A percentile compares a stretch with the other conserved stretches of the same genome.
These are phyloP conservation scores for Mycena sp. DNA, from an alignment of 1,284 basidiomycete genomes.

Conservation along the genomic window DNA sequence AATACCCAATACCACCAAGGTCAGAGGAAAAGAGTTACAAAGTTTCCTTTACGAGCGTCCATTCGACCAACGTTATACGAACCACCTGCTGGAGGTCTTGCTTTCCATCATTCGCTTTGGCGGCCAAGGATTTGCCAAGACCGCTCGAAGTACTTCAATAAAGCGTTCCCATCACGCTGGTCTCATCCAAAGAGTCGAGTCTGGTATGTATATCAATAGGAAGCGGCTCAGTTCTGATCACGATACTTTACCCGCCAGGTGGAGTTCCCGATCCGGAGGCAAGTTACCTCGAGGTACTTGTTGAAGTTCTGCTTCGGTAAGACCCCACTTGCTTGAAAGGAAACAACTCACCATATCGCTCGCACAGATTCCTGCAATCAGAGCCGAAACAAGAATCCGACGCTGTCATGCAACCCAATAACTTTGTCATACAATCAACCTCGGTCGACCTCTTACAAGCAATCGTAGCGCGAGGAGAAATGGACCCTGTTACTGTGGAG, in stretches of 20 bases:
- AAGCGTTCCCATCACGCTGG: slow-evolving; percentile 69
- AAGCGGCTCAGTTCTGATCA: too few relatives aligned
- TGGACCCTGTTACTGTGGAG: slow-evolving; percentile 67
- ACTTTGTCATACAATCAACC: slow-evolving; percentile 75
- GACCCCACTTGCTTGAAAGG: slow-evolving; percentile 29
- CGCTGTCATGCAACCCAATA: slow-evolving; percentile 66
- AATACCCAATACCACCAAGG: slow-evolving; percentile 55
- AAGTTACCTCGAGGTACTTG: slow-evolving; percentile 79
- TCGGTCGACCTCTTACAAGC: slow-evolving; percentile 86
- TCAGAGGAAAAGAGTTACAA: slow-evolving; percentile 73
- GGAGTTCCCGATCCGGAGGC: slow-evolving; percentile 61
- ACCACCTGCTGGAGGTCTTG: slow-evolving; percentile 81
- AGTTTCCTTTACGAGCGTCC: slow-evolving; percentile 75
- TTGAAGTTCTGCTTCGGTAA: slow-evolving; percentile 76
- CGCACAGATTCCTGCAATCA: slow-evolving; percentile 73
- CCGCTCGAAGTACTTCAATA: slow-evolving; percentile 67
- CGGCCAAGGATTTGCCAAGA: slow-evolving; percentile 85
- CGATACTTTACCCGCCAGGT: slow-evolving; percentile 53
- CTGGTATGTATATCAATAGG: slow-evolving; percentile 53
- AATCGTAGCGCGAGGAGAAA: slow-evolving; percentile 82
- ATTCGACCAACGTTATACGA: slow-evolving; percentile 80
- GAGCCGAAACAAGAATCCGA: slow-evolving; percentile 66
- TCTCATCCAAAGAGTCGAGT: slow-evolving; percentile 66
- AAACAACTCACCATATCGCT: slow-evolving; percentile 1
- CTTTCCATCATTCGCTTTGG: slow-evolving; percentile 86